Conservation (phyloP, 78 protist genomes). For the Dictyostelium brefeldianum region DNA sequence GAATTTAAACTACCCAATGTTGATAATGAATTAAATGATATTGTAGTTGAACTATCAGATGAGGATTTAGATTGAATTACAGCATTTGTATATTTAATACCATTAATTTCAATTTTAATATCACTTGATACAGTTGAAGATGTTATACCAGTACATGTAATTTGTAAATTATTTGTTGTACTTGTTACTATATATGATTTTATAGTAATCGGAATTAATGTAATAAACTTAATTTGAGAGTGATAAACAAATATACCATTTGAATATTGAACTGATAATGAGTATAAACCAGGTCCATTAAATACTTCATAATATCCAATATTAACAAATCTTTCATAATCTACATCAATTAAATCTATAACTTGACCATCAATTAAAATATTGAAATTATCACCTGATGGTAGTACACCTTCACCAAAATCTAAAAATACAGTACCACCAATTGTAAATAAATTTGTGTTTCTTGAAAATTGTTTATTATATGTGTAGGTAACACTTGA, state of each 20-base stretch:
- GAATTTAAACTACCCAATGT: background rate
- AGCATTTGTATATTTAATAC: background rate
- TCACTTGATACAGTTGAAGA: background rate
- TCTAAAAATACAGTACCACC: background rate
- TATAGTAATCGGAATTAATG: background rate
- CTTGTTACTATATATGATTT: background rate
- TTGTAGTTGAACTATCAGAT: background rate
- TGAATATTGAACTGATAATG: background rate
- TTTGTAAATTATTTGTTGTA: too few relatives aligned
- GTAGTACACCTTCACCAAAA: background rate
- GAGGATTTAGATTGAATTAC: background rate
- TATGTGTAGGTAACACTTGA: background rate
- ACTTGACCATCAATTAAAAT: background rate
- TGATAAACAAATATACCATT: too few relatives aligned
- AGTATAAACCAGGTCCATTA: background rate
- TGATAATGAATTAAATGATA: too few relatives aligned
- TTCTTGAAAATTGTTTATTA: background rate
- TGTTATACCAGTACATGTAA: background rate
- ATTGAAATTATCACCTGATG: background rate
- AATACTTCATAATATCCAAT: background rate
- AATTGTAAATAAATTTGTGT: background rate
- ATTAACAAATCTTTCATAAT: too few relatives aligned
- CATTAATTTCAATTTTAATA: background rate
- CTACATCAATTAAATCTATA: background rate
- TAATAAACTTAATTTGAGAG: background rate